These are phyloP conservation scores for Neofusicoccum umdonicola DNA, from an alignment of 2,329 filamentous ascomycete genomes.

Conservation along the genomic window DNA sequence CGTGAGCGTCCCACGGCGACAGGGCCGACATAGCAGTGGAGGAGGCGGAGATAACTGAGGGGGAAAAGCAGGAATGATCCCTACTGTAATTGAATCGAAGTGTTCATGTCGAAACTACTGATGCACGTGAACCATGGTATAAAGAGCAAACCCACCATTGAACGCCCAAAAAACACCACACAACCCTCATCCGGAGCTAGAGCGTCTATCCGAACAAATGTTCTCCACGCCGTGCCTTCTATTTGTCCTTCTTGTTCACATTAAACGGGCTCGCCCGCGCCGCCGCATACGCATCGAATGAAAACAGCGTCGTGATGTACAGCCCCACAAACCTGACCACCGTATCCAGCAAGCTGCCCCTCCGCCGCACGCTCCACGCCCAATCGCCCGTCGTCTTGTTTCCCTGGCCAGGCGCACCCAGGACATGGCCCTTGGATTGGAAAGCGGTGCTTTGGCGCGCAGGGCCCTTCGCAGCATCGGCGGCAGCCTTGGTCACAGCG, in stretches of 20 bases:
- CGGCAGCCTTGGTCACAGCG: conserved; percentile 45
- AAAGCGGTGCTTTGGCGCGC: conserved; percentile 37
- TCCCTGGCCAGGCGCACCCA: conserved; percentile 28
- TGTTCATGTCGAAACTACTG: background rate
- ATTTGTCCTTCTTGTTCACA: conserved; percentile 27
- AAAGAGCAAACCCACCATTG: background rate
- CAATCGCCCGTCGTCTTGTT: conserved; percentile 27
- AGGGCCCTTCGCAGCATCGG: conserved; percentile 37
- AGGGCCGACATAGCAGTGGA: too few species aligned
- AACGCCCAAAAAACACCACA: background rate
- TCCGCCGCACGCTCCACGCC: conserved; percentile 27
- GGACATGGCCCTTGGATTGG: conserved; percentile 42
- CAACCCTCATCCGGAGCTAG: background rate
- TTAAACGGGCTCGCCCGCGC: conserved; percentile 46
- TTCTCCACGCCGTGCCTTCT: background rate
- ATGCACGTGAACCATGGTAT: background rate
- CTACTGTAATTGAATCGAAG: too few species aligned
- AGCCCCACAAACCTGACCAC: conserved; percentile 46
- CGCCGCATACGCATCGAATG: conserved; percentile 43
- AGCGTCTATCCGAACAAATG: background rate
- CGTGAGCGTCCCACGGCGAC: too few species aligned
- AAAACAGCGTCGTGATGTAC: conserved; percentile 46
- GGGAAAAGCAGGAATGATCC: too few species aligned
- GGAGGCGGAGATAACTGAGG: too few species aligned
- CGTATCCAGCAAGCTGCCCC: conserved; percentile 38